Evolutionary conservation across 371 early-diverging fungal genomes (phyloP), one percentile per base, ranked within the genome.

Genomic region (Mortierella sp.): DNA sequence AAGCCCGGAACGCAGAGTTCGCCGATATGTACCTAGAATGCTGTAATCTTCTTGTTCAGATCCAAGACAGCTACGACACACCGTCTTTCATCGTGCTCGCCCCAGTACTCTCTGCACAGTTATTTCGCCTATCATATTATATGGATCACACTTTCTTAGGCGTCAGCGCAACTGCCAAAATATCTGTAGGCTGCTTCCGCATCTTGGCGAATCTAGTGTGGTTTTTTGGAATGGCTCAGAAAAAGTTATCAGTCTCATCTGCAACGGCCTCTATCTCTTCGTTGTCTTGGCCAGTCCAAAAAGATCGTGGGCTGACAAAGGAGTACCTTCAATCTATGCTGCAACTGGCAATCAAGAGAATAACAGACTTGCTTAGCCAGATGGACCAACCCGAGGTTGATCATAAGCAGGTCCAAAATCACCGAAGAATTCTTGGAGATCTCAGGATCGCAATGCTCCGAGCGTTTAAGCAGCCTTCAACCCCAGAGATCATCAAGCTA

Each of bases 91-190:
- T 87, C 5, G 67, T 84, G 20, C 78, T 83, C 16, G 88, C 86
- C 16, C 88, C 87, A 22, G 51, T 72, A 12, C 64, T 83, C 8
- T 87, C 89, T 0, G 84, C 88, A 10, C 83, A 78, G 49, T 78
- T 89, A 2, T 72, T 88, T 9, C 83, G 83, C 9, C 76, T 83
- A 20, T 87, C 91, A 0, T 89, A 91, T 63, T 86, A 81, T 6
- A 92, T 93, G 87, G 92, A 93, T 64, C 84, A 91, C 64, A 88
- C 89, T 0, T 87, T 92, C 69, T 68, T 92, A 12, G 90, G 90
- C 1, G 61, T 91, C 24, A 83, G 87, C 30, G 67, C 85, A 26
- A 63, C 74, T 14, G 81, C 87, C 20, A 75, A 84, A 14, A 77
- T 87, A 35, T 85, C 87, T 4, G 85, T 84, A 20, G 78, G 86